Percentiles rank a stretch among this genome's conserved stretches.
These are phyloP conservation scores for slime mould (Dictyostelium discoideum) DNA, from an alignment of 78 protist genomes.

Conservation along the genomic window DNA sequence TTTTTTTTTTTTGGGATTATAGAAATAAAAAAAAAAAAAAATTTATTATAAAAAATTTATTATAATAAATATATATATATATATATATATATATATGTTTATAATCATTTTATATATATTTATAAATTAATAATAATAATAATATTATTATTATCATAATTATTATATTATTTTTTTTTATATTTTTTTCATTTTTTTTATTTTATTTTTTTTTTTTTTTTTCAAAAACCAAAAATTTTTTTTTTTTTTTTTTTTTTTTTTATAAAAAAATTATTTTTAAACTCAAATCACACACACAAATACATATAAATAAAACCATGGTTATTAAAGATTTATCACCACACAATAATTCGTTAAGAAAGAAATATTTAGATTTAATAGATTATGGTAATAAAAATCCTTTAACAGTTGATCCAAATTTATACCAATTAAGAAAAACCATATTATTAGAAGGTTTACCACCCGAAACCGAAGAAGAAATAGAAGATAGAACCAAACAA, in stretches of 20 bases:
- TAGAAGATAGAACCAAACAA: conserved; percentile 17
- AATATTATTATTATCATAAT: too few species aligned
- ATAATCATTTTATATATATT: too few species aligned
- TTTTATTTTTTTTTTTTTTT: neutral
- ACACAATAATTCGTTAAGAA: neutral
- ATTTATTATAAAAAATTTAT: too few species aligned
- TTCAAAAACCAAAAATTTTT: too few species aligned
- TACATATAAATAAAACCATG: neutral
- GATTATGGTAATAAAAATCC: conserved; percentile 58
- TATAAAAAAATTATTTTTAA: neutral
- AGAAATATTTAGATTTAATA: conserved; percentile 34
- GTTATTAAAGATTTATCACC: neutral
- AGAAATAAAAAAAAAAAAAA: too few species aligned
- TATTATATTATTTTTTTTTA: too few species aligned
- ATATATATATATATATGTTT: too few species aligned
- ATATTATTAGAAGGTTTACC: conserved; percentile 58
- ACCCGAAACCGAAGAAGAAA: conserved; percentile 46
- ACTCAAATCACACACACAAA: neutral
- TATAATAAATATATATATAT: too few species aligned
- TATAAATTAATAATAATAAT: too few species aligned
- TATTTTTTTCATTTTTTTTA: neutral
- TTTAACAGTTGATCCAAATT: conserved; percentile 41
- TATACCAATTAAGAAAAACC: conserved; percentile 56
- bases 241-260: neutral
- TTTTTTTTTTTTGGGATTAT: too few species aligned